Base-by-base conservation (phyloP, 192 early-diverging fungal genomes). In the Paraglomus occultum region DNA sequence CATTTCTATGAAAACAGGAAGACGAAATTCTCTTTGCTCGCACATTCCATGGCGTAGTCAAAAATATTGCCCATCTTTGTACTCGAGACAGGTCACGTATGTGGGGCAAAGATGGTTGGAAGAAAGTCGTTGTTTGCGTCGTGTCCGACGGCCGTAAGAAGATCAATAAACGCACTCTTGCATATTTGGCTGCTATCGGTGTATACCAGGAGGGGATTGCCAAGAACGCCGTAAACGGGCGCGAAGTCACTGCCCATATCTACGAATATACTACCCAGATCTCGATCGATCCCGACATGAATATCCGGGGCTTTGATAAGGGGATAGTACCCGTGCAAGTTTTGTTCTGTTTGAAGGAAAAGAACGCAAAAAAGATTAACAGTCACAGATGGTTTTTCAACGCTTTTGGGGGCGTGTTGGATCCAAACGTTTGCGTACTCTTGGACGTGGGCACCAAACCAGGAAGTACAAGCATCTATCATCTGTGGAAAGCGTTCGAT, bases 311-410 rank as follows among this genome's bases (percentile, higher is more conserved):
- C 6, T 79, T 83, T 48, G 78, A 88, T 75, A 84, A 92, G 73
- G 85, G 83, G 6, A 86, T 87, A 75, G 90, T 92, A 14, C 95
- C 95, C 4, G 85, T 92, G 40, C 95, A 97, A 77, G 85, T 95
- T 14, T 73, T 97, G 31, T 97, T 96, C 81, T 95, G 91, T 64
- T 80, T 97, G 49, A 97, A 97, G 77, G 92, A 95, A 76, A 84
- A 94, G 76, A 97, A 97, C 80, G 87, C 86, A 20, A 97, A 97
- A 63, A 87, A 92, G 80, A 93, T 97, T 85, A 97, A 97, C 80
- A 93, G 91, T 20, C 95, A 97, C 74, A 85, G 94, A 62, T 97
- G 95, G 95, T 97, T 97, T 84, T 97, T 97, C 77, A 94, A 94
- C 73, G 94, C 94, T 20, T 95, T 97, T 74, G 87, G 91, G 6